Evolutionary conservation across 2,329 filamentous ascomycete species (phyloP), one percentile per base, ranked within the genome.

Genomic region (Exophiala bonariae): DNA sequence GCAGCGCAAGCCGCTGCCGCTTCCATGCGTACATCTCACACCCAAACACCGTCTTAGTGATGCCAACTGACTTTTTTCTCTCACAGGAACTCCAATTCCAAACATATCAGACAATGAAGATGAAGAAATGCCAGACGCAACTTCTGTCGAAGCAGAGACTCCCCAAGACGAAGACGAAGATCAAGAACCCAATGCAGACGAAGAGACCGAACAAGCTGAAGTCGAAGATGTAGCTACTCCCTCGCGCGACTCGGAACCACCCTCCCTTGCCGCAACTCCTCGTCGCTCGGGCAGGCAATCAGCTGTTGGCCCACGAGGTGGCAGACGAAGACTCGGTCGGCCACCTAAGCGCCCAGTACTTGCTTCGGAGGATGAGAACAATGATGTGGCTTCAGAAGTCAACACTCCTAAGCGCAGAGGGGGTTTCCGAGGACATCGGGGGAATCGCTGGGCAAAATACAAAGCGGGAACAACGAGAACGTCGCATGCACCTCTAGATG

Each of bases 401-500:
- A 66, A 64, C 35, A 74, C 83, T 3, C 85, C 83, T 35, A 77
- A 83, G 53, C 76, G 80, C 36, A 76, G 82, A 45, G 84, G 83
- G 3, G 82, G 86, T 16, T 83, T 82, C 35, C 85, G 75, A 42
- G 75, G 75, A 11, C 72, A 73, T 45, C 74, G 76, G 50, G 79
- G 78, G 42, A 82, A 82, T 16, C 72, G 88, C 51, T 89, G 90
- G 83, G 81, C 88, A 73, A 67, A 88, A 71, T 59, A 85, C 72
- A 84, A 86, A 47, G 85, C 84, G 31, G 81, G 84, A 3, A 81
- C 84, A 11, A 84, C 85, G 31, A 88, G 91, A 61, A 83, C 88
- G 39, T 89, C 85, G 1, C 83, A 90, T 62, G 87, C 95, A 52
- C 83, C 89, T 4, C 86, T 96, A 50, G 93, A 97, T 68, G 95